phyloP scores from a whole-genome alignment of 371 early-diverging fungal species.

The Fennellomyces sp. region DNA sequence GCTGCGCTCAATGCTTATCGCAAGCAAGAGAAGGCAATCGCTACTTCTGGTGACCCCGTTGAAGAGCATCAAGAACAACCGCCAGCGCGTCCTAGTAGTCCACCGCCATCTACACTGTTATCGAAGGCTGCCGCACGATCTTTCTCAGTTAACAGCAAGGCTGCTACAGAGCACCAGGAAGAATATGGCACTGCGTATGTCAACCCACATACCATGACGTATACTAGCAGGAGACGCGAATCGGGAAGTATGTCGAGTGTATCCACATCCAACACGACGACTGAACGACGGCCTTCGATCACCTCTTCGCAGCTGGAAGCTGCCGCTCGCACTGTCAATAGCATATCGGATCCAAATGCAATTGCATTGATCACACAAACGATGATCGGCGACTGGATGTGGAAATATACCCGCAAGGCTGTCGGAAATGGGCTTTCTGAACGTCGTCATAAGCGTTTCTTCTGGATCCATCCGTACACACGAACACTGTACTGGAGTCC shows the following conservation, averaged over 20 bases:
- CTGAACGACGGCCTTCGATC: constrained; percentile 10
- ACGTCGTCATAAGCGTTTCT: constrained; percentile 70
- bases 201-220: constrained; percentile 5
- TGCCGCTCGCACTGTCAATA: background rate
- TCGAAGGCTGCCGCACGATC: constrained; percentile 11
- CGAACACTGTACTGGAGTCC: constrained; percentile 76
- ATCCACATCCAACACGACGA: constrained; percentile 17
- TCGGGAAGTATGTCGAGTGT: constrained; percentile 24
- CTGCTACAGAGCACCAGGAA: background rate
- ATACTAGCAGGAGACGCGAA: constrained; percentile 11
- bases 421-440: constrained; percentile 60
- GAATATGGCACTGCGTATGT: constrained; percentile 14
- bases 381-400: constrained; percentile 77
- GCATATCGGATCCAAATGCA: constrained; percentile 14
- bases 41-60: background rate
- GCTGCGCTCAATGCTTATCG: constrained; percentile 1
- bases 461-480: constrained; percentile 83
- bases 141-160: constrained; percentile 4
- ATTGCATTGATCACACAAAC: constrained; percentile 72
- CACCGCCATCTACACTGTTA: constrained; percentile 27
- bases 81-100: constrained; percentile 31
- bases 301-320: constrained; percentile 8
- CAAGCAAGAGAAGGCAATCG: background rate
- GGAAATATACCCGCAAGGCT: constrained; percentile 71
- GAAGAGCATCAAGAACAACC: constrained; percentile 6